Base-by-base conservation (phyloP, 768 basidiomycete species). In the Trametes punicea region DNA sequence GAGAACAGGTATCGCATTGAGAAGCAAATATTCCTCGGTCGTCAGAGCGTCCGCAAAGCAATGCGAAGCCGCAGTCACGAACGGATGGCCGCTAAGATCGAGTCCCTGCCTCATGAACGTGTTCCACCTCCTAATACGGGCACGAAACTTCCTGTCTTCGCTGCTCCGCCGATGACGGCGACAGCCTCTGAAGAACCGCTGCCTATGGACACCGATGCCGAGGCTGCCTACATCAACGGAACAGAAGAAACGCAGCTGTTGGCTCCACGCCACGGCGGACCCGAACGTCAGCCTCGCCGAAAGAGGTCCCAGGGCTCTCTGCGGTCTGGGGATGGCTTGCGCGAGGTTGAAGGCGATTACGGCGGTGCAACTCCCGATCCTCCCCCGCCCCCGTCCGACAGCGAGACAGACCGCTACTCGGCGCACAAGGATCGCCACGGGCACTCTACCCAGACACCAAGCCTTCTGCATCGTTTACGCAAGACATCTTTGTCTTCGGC, bases 1-100 rank as follows among this genome's bases (percentile, higher is more conserved):
- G 84, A 88, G 67, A 98, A 98, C 69, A 81, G 96, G n/a, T 79
- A 83, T 61, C 81, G 82, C 8, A 76, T 92, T n/a, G 88, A 97
- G 70, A 85, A 84, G 51, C 86, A 93, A 63, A 90, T 97, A 45
- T 75, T 85, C 36, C 73, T 85, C 10, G 93, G 94, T 18, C 84
- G 93, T 10, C 83, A 88, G 64, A 76, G 77, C 48, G 78, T 92
- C 38, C 86, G 90, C 18, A 78, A 71, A 57, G 73, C 78, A 7
- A 70, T 80, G 41, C 82, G 81, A 57, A 62, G 47, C 20, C 58
- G 56, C 7, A 52, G 50, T 0, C 59, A 59, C 30, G 64, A 67
- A 16, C 62, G 61, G 26, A 20, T 46, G 55, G 60, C 61, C 9
- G 60, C 67, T 21, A 65, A 62, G 39, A 53, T 57, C 42, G 63